Conservation (phyloP, 352 stramenopile species). For the Pythium grandisporangium region DNA sequence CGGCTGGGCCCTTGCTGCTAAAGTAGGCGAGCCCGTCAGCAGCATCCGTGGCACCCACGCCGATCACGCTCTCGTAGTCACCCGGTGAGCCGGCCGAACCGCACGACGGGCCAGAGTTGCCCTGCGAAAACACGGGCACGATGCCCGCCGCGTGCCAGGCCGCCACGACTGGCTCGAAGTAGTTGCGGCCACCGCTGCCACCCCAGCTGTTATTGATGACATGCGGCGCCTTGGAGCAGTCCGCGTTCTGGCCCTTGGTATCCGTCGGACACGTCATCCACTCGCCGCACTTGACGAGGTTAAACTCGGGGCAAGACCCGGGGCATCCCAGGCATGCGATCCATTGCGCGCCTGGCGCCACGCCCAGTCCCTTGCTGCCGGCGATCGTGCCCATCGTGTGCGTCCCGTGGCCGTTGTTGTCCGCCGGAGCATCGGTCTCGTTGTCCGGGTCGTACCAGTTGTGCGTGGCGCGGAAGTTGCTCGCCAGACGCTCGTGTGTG, state of each 20-base stretch:
- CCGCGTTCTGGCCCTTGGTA: neutral
- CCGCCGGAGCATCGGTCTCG: slow-evolving; percentile 9
- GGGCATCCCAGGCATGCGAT: slow-evolving; percentile 19
- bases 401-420: slow-evolving; percentile 23
- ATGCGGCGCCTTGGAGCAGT: slow-evolving; percentile 27
- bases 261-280: slow-evolving; percentile 14
- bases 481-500: slow-evolving; percentile 11
- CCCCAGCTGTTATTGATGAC: slow-evolving; percentile 32
- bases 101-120: slow-evolving; percentile 19
- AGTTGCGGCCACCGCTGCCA: slow-evolving; percentile 2
- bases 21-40: slow-evolving; percentile 16
- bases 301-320: slow-evolving; percentile 6
- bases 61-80: slow-evolving; percentile 19
- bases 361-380: slow-evolving; percentile 15
- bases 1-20: slow-evolving; percentile 16
- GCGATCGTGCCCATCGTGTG: slow-evolving; percentile 22
- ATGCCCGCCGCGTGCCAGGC: slow-evolving; percentile 22
- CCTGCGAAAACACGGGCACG: slow-evolving; percentile 23
- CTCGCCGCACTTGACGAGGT: slow-evolving; percentile 16
- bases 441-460: slow-evolving; percentile 19
- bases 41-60: slow-evolving; percentile 16
- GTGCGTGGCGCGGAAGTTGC: slow-evolving; percentile 5
- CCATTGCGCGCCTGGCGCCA: slow-evolving; percentile 17
- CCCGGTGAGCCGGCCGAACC: slow-evolving; percentile 14
- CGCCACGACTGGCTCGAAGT: slow-evolving; percentile 14